Conservation (phyloP, 805 yeast species). For the Wickerhamomyces strasburgensis region DNA sequence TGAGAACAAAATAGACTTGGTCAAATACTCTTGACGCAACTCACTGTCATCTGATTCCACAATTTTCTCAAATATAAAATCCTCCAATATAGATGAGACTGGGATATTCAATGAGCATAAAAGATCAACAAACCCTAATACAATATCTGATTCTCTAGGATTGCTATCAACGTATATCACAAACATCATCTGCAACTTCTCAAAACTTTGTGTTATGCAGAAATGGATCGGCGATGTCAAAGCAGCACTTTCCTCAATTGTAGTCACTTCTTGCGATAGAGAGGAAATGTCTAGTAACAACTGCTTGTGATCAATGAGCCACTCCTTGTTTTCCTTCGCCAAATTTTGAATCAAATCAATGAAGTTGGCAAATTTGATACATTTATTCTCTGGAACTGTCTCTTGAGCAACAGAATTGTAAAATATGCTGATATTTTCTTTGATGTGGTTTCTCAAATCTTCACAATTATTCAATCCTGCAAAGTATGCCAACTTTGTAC, state of each 20-base stretch:
- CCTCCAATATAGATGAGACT: conserved; percentile 44
- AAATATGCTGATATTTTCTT: conserved; percentile 46
- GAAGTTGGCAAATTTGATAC: conserved; percentile 66
- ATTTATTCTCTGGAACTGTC: conserved; percentile 46
- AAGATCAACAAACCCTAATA: conserved; percentile 38
- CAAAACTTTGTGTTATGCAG: conserved; percentile 65
- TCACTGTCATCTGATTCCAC: conserved; percentile 45
- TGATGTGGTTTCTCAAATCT: conserved; percentile 52
- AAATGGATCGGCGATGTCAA: conserved; percentile 59
- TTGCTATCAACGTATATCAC: conserved; percentile 32
- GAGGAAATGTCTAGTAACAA: conserved; percentile 39
- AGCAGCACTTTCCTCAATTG: conserved; percentile 36
- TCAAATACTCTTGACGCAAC: conserved; percentile 46
- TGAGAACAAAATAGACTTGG: conserved; percentile 45
- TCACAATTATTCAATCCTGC: conserved; percentile 49
- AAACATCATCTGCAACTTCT: conserved; percentile 50
- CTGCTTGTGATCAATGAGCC: conserved; percentile 53
- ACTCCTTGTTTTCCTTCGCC: conserved; percentile 42
- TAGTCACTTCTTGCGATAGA: conserved; percentile 39
- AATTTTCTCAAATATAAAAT: conserved; percentile 51
- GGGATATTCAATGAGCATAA: conserved; percentile 42
- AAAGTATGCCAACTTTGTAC: conserved; percentile 59
- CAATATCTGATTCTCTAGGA: conserved; percentile 32
- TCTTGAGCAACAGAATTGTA: conserved; percentile 45
- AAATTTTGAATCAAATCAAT: conserved; percentile 60